A percentile compares a stretch with the other conserved stretches of the same genome.
Evolutionary conservation across 257 asterid species (phyloP).

Genomic region (Nicotiana attenuata): DNA sequence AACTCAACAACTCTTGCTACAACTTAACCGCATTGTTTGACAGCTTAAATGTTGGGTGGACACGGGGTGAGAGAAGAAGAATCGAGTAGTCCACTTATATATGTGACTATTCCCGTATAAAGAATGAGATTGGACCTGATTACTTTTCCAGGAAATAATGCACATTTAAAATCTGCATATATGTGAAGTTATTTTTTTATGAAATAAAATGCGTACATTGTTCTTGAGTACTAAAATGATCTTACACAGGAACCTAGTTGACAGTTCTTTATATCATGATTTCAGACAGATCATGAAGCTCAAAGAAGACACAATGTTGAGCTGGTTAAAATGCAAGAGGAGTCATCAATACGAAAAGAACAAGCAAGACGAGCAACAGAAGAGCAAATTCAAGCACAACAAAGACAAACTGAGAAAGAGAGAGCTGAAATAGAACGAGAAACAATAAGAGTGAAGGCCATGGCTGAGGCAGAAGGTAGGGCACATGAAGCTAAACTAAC

Average conservation of each 20-base stretch:
- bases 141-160: not conserved
- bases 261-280: slow-evolving; percentile 14
- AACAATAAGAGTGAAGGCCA: slow-evolving; percentile 80
- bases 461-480: slow-evolving; percentile 95
- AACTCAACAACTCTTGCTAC: not conserved
- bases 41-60: not conserved
- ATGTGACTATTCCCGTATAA: not conserved
- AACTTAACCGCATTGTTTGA: not conserved
- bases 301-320: slow-evolving; percentile 80
- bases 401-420: slow-evolving; percentile 84
- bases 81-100: not conserved
- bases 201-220: not conserved
- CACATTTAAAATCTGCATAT: not conserved
- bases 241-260: not conserved
- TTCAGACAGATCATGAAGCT: slow-evolving; percentile 87
- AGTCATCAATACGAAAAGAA: slow-evolving; percentile 79
- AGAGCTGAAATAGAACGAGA: slow-evolving; percentile 92
- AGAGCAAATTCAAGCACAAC: slow-evolving; percentile 95
- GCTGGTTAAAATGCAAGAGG: slow-evolving; percentile 91
- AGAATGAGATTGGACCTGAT: not conserved
- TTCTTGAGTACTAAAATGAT: slow-evolving; percentile 11
- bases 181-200: not conserved
- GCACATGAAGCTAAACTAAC: slow-evolving; percentile 91
- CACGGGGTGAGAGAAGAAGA: not conserved
- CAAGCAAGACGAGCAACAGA: slow-evolving; percentile 91